phyloP scores from a whole-genome alignment of 1,284 basidiomycete species.

The Sporisorium reilianum region DNA sequence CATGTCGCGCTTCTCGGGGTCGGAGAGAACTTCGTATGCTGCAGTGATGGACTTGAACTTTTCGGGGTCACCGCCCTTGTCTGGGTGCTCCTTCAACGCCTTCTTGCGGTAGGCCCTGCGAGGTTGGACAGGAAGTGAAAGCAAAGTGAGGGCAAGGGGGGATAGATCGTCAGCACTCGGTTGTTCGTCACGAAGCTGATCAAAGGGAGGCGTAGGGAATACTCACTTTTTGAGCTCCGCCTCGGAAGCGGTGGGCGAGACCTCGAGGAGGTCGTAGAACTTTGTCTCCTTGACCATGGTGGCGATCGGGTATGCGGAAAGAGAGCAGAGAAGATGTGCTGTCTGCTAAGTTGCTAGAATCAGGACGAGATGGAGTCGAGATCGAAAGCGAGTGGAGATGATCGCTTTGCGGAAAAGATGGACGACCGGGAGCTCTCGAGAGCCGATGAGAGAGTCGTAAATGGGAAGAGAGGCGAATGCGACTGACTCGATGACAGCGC shows the following conservation, averaged over 20 bases:
- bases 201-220: neutral
- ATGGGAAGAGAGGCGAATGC: neutral
- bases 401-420: constrained; percentile 1
- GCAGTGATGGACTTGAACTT: constrained; percentile 97
- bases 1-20: constrained; percentile 77
- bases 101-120: constrained; percentile 59
- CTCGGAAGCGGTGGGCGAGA: constrained; percentile 56
- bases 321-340: neutral
- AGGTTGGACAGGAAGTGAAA: neutral
- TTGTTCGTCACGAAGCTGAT: neutral
- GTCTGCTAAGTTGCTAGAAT: neutral
- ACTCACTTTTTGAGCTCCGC: constrained; percentile 68
- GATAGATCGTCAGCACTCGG: constrained; percentile 9
- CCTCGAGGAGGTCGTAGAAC: constrained; percentile 69
- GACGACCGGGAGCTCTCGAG: constrained; percentile 1
- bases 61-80: constrained; percentile 95
- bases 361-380: neutral
- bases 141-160: neutral
- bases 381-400: constrained; percentile 4
- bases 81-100: constrained; percentile 77
- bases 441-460: constrained; percentile 7
- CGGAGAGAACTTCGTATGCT: constrained; percentile 95
- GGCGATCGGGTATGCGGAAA: constrained; percentile 7
- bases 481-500: constrained; percentile 11
- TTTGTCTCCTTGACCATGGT: constrained; percentile 58